A percentile compares a stretch with the other conserved stretches of the same genome.
Conservation (phyloP, 192 early-diverging fungal species). For the Backusella sp. region DNA sequence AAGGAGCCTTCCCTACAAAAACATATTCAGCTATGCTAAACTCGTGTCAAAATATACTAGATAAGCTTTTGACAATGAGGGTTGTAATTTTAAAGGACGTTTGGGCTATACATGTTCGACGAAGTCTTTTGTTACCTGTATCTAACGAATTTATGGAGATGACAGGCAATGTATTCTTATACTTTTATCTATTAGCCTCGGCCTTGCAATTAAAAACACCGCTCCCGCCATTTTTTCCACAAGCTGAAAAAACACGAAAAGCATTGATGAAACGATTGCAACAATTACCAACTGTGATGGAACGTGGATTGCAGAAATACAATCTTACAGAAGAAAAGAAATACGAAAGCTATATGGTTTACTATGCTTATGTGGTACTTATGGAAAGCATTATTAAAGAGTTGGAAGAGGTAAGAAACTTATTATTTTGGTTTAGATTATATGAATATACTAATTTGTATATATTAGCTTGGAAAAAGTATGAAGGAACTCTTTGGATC, state of each 20-base stretch:
- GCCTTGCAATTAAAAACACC: constrained; percentile 76
- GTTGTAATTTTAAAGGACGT: constrained; percentile 60
- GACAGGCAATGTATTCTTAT: constrained; percentile 65
- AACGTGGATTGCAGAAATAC: constrained; percentile 27
- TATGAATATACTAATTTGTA: neutral
- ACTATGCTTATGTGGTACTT: constrained; percentile 72
- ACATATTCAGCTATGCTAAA: constrained; percentile 63
- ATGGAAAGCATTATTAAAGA: constrained; percentile 76
- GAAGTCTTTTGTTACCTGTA: constrained; percentile 58
- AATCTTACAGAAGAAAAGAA: constrained; percentile 20
- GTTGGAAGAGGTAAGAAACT: constrained; percentile 47
- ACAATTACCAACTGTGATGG: constrained; percentile 47
- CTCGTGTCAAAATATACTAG: constrained; percentile 73
- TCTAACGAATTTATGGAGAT: constrained; percentile 59
- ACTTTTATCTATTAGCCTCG: constrained; percentile 76
- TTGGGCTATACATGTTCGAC: constrained; percentile 44
- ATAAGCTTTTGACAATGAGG: constrained; percentile 72
- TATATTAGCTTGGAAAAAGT: neutral
- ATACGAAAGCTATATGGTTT: constrained; percentile 69
- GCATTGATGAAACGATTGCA: constrained; percentile 60
- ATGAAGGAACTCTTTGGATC: constrained; percentile 19
- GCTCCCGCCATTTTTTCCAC: constrained; percentile 72
- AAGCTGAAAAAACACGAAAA: constrained; percentile 58
- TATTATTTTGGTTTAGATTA: too few relatives aligned
- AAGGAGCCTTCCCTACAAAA: constrained; percentile 66